Base-by-base conservation (phyloP, 768 basidiomycete species). In the Russula griseocarnosa region DNA sequence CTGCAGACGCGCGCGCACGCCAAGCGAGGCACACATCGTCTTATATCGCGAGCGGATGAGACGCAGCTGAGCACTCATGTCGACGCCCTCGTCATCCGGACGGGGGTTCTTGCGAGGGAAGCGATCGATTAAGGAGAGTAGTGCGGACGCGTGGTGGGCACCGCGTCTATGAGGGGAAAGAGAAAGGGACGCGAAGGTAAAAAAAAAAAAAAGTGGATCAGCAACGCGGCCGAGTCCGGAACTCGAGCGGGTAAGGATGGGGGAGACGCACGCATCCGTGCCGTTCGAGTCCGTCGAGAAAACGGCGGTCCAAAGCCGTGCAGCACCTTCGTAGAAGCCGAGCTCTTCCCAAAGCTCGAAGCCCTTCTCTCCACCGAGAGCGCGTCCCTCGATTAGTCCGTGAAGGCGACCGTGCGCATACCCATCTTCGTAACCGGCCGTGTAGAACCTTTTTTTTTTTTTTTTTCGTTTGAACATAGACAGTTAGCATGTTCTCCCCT, bases 261-360 rank as follows among this genome's bases (percentile, higher is more conserved):
- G 44, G 52, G 28, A 5, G 44, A 79, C 82, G 61, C 69, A 86
- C 85, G 83, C 80, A 70, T 86, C 79, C 54, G 71, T 72, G 16
- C 73, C 73, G 5, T 73, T 75, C 60, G 79, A 77, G 58, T 74
- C 75, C 24, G 74, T 69, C 30, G 61, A 55, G 47, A 77, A 77
- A 58, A 90, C 75, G 2, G 78, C 78, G 63, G 77, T 73, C 91
- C 92, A 97, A 60, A 86, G 82, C 60, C 70, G 66, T 3, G 92
- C 92, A 69, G 89, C 88, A 6, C 94, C 96, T 69, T 95, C 83
- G 73, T 95, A 95, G 70, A 87, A 98, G 2, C 92, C 94, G 14
- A 99, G 82, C 74, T 99, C 96, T 74, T 98, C 95, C 94, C 94
- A 98, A 75, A 97, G 86, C 75, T 96, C 94, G 73, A 87, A 98